Evolutionary conservation across 108 stramenopile species (phyloP).

Genomic region (Discostella pseudostelligera): DNA sequence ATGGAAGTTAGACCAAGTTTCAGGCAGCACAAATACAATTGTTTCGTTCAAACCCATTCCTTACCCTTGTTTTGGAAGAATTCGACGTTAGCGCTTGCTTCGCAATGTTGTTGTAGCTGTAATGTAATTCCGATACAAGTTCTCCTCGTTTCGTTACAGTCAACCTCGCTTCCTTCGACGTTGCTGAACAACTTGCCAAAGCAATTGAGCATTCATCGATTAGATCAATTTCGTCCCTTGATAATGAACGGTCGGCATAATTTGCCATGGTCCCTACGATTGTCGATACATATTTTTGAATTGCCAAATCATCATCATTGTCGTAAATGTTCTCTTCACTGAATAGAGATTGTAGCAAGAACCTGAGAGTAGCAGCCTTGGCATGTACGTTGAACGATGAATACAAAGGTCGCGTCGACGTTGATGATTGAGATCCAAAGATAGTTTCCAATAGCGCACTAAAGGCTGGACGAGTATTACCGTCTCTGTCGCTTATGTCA

Average conservation of each 20-base stretch:
- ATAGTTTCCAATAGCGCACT: conserved; percentile 42
- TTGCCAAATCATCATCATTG: conserved; percentile 41
- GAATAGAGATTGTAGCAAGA: conserved; percentile 59
- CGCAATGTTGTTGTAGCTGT: conserved; percentile 25
- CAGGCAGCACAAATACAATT: neutral
- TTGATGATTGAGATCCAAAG: conserved; percentile 23
- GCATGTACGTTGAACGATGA: conserved; percentile 58
- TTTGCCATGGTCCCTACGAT: conserved; percentile 47
- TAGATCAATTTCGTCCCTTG: conserved; percentile 44
- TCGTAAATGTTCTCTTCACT: conserved; percentile 62
- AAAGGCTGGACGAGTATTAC: conserved; percentile 48
- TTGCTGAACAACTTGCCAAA: conserved; percentile 41
- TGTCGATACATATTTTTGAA: conserved; percentile 39
- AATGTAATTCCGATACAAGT: neutral
- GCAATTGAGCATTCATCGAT: conserved; percentile 65
- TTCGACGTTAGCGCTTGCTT: conserved; percentile 30
- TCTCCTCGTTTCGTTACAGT: conserved; percentile 20
- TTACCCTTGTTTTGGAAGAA: conserved; percentile 67
- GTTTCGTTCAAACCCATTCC: neutral
- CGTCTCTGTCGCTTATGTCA: neutral
- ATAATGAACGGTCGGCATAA: conserved; percentile 22
- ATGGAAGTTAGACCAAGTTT: neutral
- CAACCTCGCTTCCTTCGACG: conserved; percentile 54
- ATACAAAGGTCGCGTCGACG: conserved; percentile 41
- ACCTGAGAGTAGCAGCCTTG: conserved; percentile 61